Conservation (phyloP, 106 monocot species). For the Dioscorea alata region DNA sequence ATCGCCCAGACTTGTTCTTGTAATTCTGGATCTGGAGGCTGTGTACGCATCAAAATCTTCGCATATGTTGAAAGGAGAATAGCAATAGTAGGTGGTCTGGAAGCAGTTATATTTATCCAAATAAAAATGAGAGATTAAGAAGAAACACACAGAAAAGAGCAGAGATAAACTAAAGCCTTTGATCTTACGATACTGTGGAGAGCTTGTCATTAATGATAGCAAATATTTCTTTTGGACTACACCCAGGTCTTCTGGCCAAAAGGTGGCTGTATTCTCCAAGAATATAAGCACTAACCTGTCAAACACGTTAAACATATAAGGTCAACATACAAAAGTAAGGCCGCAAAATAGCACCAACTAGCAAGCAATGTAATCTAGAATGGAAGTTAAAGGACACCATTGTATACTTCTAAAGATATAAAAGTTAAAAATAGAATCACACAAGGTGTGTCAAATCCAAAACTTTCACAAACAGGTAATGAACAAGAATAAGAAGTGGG, state of each 20-base stretch:
- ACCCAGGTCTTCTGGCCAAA: slow-evolving; percentile 90
- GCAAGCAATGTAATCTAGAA: not conserved
- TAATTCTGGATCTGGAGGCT: slow-evolving; percentile 81
- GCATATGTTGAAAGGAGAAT: slow-evolving; percentile 99
- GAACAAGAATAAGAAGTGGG: no score
- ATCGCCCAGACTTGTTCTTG: slow-evolving; percentile 91
- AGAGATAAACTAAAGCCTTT: slow-evolving; percentile 3
- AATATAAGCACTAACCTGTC: slow-evolving; percentile 96
- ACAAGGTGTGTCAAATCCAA: no score
- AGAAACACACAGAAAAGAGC: not conserved
- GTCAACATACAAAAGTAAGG: not conserved
- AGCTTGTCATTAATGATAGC: slow-evolving; percentile 85
- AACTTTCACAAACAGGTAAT: no score
- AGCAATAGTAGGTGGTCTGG: slow-evolving; percentile 75
- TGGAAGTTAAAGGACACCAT: no score
- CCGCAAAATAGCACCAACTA: not conserved
- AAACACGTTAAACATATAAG: not conserved
- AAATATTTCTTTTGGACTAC: slow-evolving; percentile 91
- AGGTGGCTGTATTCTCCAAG: slow-evolving; percentile 97
- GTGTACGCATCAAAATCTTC: slow-evolving; percentile 95
- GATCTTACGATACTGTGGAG: slow-evolving; percentile 88
- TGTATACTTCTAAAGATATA: no score
- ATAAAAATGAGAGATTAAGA: not conserved
- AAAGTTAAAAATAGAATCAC: no score
- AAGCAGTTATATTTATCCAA: not conserved